Percentiles rank a stretch among this genome's conserved stretches.
Evolutionary conservation across 768 basidiomycete species (phyloP).

Genomic region (Tylopilus sp.): DNA sequence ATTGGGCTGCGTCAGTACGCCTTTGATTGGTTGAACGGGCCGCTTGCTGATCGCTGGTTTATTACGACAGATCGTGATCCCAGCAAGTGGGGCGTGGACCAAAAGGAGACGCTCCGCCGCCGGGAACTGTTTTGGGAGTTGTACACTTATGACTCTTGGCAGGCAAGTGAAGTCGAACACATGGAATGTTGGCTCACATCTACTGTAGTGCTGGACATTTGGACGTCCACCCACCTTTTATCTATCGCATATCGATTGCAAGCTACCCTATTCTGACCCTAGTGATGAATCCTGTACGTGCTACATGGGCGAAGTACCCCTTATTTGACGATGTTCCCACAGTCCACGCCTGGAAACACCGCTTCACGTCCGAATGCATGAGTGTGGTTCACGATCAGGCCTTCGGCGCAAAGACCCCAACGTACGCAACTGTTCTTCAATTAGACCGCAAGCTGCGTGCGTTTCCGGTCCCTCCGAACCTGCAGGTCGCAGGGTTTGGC

Average conservation of each 20-base stretch:
- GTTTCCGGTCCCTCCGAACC: conserved; percentile 60
- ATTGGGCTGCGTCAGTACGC: conserved; percentile 63
- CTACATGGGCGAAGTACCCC: not conserved
- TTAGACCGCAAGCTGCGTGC: conserved; percentile 64
- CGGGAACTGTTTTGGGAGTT: conserved; percentile 68
- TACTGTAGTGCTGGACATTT: conserved; percentile 62
- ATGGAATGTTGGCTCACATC: conserved; percentile 26
- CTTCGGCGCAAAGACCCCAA: conserved; percentile 65
- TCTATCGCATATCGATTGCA: conserved; percentile 64
- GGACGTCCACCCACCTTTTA: conserved; percentile 68
- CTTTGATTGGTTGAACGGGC: not conserved
- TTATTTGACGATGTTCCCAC: not conserved
- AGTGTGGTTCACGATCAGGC: conserved; percentile 67
- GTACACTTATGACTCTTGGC: conserved; percentile 36
- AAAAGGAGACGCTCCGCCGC: conserved; percentile 55
- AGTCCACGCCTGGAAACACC: conserved; percentile 72
- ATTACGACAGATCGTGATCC: conserved; percentile 58
- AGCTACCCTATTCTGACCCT: conserved; percentile 49
- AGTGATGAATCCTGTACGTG: conserved; percentile 59
- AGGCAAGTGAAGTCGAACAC: conserved; percentile 20
- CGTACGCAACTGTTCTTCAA: conserved; percentile 64
- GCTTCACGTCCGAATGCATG: conserved; percentile 67
- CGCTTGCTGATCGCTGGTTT: conserved; percentile 6
- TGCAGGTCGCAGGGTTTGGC: conserved; percentile 69
- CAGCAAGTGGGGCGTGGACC: conserved; percentile 60